Base-by-base conservation (phyloP, 257 asterid species). In the Gentiana macrophylla region DNA sequence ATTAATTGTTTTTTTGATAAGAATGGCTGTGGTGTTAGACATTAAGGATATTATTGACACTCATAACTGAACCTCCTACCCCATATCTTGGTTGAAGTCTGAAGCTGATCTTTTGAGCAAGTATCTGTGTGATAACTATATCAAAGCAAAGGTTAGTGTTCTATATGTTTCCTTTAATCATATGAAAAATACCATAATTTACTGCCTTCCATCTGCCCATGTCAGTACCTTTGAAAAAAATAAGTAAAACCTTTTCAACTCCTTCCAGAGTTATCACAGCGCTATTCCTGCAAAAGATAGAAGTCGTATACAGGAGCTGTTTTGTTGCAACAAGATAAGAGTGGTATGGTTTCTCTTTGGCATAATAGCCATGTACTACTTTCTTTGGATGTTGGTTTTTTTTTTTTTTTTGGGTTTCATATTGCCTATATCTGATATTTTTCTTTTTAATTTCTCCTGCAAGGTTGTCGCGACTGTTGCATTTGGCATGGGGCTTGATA, bases 381-480 rank as follows among this genome's bases (percentile, higher is more conserved):
- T 50, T 50, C 53, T 32, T 47, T 59, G 55, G n/a, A 10, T 41
- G 37, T 50, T 41, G 13, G 12, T 36, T 45, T 53, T 15, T 24
- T 24, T 45, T 45, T 50, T 8, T 43, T 50, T 53, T n/a, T 10
- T 11, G 9, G 9, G 6, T 2, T 10, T 41, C 46, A 41, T 41
- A 41, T 41, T 55, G 37, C 50, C 55, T 12, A 24, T 24, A 24
- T 24, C 24, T 24, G 24, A 24, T 24, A 12, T 53, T 49, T 6
- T 33, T 72, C 63, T 46, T 15, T 55, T 65, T 54, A 65, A 34
- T 63, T 78, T 53, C 59, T 65, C 62, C 57, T 78, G 62, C 62
- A 77, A 91, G 98, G 90, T 91, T 77, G 98, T 91, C 69, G 98
- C 98, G 62, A 91, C 98, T 35, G 98, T 91, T 49, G 97, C 98